Percentiles rank a stretch among this genome's conserved stretches.
phyloP scores from a whole-genome alignment of 495 filamentous ascomycete genomes.

The Tuber magnatum region DNA sequence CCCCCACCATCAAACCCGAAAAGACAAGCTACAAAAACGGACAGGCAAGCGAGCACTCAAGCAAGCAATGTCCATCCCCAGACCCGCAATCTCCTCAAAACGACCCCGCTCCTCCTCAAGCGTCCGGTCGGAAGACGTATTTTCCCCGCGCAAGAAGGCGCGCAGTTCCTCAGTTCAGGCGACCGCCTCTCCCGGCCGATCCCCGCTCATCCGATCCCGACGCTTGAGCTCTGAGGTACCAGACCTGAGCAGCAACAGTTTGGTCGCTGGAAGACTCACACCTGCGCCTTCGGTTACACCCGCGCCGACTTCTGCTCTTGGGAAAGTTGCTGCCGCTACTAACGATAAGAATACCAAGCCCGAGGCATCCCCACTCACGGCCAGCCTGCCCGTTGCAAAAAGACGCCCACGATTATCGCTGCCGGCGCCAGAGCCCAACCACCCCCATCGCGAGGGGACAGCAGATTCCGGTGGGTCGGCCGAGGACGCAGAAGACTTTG shows the following conservation, averaged over 20 bases:
- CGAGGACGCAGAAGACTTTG: slow-evolving; percentile 20
- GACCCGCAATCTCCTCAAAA: slow-evolving; percentile 18
- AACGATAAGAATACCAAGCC: background rate
- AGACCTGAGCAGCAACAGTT: background rate
- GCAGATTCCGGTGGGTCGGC: slow-evolving; percentile 15
- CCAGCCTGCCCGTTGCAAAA: slow-evolving; percentile 17
- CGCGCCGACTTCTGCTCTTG: background rate
- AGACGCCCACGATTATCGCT: slow-evolving; percentile 24
- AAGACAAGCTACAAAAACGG: background rate
- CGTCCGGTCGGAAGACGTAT: slow-evolving; percentile 1
- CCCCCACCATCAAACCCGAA: background rate
- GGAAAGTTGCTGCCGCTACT: background rate
- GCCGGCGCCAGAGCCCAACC: slow-evolving; percentile 15
- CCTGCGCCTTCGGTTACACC: background rate
- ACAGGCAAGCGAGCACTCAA: background rate
- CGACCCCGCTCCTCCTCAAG: slow-evolving; percentile 24
- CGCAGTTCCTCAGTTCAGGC: slow-evolving; percentile 11
- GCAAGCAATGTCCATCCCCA: background rate
- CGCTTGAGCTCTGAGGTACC: slow-evolving; percentile 20
- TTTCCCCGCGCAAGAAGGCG: slow-evolving; percentile 19
- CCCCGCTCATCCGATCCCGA: slow-evolving; percentile 23
- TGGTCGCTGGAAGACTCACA: background rate
- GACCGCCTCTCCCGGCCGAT: slow-evolving; percentile 16
- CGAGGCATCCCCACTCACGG: slow-evolving; percentile 4
- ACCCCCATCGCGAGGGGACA: slow-evolving; percentile 12